Base-by-base conservation (phyloP, 192 early-diverging fungal species). In the Mortierella hygrophila region DNA sequence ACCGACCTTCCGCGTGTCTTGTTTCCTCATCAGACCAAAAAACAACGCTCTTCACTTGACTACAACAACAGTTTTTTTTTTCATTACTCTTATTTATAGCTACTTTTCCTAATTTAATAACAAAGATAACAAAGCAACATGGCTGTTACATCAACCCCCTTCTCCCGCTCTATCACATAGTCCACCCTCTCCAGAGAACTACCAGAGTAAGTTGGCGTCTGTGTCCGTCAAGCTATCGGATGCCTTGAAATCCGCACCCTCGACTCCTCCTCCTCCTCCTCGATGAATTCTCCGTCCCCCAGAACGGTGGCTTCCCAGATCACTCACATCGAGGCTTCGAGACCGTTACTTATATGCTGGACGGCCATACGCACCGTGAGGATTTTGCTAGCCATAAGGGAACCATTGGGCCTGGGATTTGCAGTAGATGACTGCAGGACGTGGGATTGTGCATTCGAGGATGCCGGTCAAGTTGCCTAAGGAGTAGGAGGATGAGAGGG, bases 361-460 rank as follows among this genome's bases (percentile, higher is more conserved):
- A 90, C 49, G 93, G 93, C 29, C 72, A 76, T 26, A 68, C 93
- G 42, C 44, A 89, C 40, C 93, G 93, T 77, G 87, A 90, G 71
- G 93, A 94, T 71, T 93, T 88, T 70, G 65, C 79, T 26, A 92
- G 92, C 21, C 83, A 91, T 82, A 82, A 77, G 60, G 90, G 90
- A 21, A 54, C 60, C 18, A 93, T 91, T 75, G 90, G 83, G 10
- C 74, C 74, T 11, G 90, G 89, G 91, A 91, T 74, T 63, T 92
- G n/a, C 92, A 93, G 82, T 94, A 92, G 93, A 94, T 93, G 90
- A 94, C 93, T 32, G 92, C 93, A 18, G 93, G 93, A 13, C 79
- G 87, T 46, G 93, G 93, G 16, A 92, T 94, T 72, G 80, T 94
- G 6, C 93, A 94, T 63, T 83, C 89, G 5, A 93, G 94, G 76